Evolutionary conservation across 2,329 filamentous ascomycete species (phyloP), one percentile per base, ranked within the genome.

Genomic region (Aspergillus sp.): DNA sequence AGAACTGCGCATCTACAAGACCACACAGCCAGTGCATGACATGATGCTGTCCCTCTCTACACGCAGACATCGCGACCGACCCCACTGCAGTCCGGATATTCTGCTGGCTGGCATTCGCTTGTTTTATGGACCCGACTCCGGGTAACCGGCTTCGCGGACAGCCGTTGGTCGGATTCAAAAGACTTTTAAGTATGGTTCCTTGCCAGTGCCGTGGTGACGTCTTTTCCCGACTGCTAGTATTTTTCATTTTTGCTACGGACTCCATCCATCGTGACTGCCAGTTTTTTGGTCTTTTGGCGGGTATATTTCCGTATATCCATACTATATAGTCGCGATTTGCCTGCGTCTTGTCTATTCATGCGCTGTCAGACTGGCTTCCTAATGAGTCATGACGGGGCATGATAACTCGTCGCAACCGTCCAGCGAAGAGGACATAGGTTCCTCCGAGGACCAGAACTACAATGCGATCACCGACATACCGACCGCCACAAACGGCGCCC

Each of bases 81-180:
- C 20, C 20, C 20, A 6, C 20, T 11, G 6, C 20, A 24, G n/a
- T n/a, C n/a, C n/a, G 17, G 20, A 26, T 31, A n/a, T n/a, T n/a
- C n/a, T n/a, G n/a, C n/a, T n/a, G n/a, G n/a, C n/a, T 25, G 12
- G 12, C 11, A 15, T 19, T 11, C 11, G 24, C 13, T 20, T 31
- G 29, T 30, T 38, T 32, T 33, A 32, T 32, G 36, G 31, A 14
- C 25, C 27, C 31, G 19, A 19, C 31, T 15, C 36, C 51, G 52
- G 52, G 34, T 55, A 52, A 43, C 46, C 51, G 51, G 52, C 48
- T 49, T 42, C 24, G 20, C 24, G 17, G 13, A 14, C 29, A 37
- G 41, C 37, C 42, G 41, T 39, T 33, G 29, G 44, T 43, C 47
- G 42, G 22, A 30, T 8, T n/a, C 12, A 10, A 24, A n/a, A n/a